These are phyloP conservation scores for Verticillium alfalfae DNA, from an alignment of 2,329 filamentous ascomycete genomes.

Conservation along the genomic window DNA sequence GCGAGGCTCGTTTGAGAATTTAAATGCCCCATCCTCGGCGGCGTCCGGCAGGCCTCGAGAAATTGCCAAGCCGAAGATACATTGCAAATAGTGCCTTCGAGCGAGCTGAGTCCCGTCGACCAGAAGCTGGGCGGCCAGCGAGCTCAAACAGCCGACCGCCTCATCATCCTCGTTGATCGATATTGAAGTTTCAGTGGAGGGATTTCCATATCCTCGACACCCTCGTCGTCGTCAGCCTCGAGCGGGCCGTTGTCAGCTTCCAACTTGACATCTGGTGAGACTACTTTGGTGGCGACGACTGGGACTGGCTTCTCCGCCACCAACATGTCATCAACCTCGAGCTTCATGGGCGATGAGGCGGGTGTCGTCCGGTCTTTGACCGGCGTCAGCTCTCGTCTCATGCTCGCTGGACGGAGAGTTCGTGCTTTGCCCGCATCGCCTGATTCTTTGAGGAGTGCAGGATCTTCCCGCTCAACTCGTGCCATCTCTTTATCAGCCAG, in stretches of 20 bases:
- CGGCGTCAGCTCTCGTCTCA: constrained; percentile 38
- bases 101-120: neutral
- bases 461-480: constrained; percentile 47
- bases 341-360: constrained; percentile 11
- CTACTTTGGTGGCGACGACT: neutral
- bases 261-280: neutral
- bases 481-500: constrained; percentile 56
- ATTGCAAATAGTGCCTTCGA: too few relatives aligned
- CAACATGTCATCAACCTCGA: constrained; percentile 23
- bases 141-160: constrained; percentile 5
- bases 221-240: constrained; percentile 27
- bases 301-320: constrained; percentile 4
- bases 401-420: constrained; percentile 46
- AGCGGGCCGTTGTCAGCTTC: constrained; percentile 4
- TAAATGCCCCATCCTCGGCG: too few relatives aligned
- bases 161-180: constrained; percentile 34
- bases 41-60: too few relatives aligned
- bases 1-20: too few relatives aligned
- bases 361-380: constrained; percentile 17
- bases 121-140: neutral
- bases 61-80: too few relatives aligned
- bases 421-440: constrained; percentile 35
- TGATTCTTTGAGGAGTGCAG: constrained; percentile 32
- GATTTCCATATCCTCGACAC: constrained; percentile 28
- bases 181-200: constrained; percentile 32